These are phyloP conservation scores for Neurospora sp. DNA, from an alignment of 2,329 filamentous ascomycete species.

Conservation along the genomic window DNA sequence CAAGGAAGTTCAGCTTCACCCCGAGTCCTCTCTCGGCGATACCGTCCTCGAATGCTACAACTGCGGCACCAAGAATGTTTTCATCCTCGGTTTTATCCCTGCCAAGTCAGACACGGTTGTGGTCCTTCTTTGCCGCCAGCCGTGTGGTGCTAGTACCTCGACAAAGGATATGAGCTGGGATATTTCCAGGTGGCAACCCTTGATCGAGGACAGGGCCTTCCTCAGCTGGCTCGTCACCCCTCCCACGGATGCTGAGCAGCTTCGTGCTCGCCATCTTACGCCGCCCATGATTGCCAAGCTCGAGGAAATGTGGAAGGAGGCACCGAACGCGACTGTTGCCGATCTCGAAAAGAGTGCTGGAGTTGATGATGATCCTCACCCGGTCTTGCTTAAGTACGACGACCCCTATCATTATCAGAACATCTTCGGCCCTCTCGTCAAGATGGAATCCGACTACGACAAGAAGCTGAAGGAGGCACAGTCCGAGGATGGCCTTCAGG, in stretches of 20 bases:
- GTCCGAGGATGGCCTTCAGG: conserved; percentile 87
- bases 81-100: conserved; percentile 93
- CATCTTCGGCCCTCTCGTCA: conserved; percentile 93
- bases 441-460: conserved; percentile 98
- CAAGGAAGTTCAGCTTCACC: conserved; percentile 97
- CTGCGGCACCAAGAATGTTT: conserved; percentile 98
- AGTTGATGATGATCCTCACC: conserved; percentile 89
- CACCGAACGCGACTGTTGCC: conserved; percentile 75
- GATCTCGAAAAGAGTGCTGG: conserved; percentile 87
- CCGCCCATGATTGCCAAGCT: conserved; percentile 92
- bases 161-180: conserved; percentile 99
- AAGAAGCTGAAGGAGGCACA: conserved; percentile 98
- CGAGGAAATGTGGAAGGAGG: conserved; percentile 98
- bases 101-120: conserved; percentile 98
- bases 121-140: conserved; percentile 90
- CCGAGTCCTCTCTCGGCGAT: conserved; percentile 84
- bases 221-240: conserved; percentile 84
- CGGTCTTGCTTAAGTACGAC: conserved; percentile 87
- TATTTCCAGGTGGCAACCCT: conserved; percentile 90
- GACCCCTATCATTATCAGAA: conserved; percentile 99
- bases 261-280: conserved; percentile 85
- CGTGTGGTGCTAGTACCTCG: conserved; percentile 87
- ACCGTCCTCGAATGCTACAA: conserved; percentile 98
- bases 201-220: conserved; percentile 95
- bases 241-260: conserved; percentile 88